These are phyloP conservation scores for Brassica incana DNA, from an alignment of 345 rosid genomes.

Conservation along the genomic window DNA sequence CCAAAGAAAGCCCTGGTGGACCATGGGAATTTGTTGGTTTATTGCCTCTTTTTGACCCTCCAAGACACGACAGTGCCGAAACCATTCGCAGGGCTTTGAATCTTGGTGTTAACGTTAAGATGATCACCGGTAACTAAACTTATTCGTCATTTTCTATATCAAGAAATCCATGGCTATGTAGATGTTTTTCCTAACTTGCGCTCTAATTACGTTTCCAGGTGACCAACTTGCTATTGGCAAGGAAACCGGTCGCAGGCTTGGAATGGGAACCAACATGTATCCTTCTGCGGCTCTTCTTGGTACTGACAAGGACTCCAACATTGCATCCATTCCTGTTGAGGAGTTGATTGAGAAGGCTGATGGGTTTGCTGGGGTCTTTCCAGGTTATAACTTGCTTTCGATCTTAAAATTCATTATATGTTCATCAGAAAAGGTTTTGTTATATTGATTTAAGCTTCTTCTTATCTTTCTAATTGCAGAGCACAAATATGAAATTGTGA, in stretches of 20 bases:
- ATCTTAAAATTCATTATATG: background rate
- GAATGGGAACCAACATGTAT: slow-evolving; percentile 98
- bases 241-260: slow-evolving; percentile 95
- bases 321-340: slow-evolving; percentile 59
- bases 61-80: slow-evolving; percentile 62
- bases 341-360: slow-evolving; percentile 89
- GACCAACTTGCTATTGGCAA: slow-evolving; percentile 93
- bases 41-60: slow-evolving; percentile 62
- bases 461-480: slow-evolving; percentile 46
- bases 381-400: slow-evolving; percentile 51
- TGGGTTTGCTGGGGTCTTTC: slow-evolving; percentile 93
- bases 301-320: slow-evolving; percentile 49
- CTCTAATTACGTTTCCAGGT: slow-evolving; percentile 44
- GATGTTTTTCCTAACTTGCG: slow-evolving; percentile 10
- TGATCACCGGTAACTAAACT: slow-evolving; percentile 69
- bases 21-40: slow-evolving; percentile 87
- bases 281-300: slow-evolving; percentile 89
- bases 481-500: slow-evolving; percentile 86
- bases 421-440: background rate
- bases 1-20: slow-evolving; percentile 65
- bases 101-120: slow-evolving; percentile 96
- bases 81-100: slow-evolving; percentile 61
- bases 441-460: slow-evolving; percentile 11
- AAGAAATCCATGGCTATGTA: slow-evolving; percentile 5
- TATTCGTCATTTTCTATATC: background rate